phyloP scores from a whole-genome alignment of 225 moss, liverwort and hornwort species.

The Climacium dendroides region DNA sequence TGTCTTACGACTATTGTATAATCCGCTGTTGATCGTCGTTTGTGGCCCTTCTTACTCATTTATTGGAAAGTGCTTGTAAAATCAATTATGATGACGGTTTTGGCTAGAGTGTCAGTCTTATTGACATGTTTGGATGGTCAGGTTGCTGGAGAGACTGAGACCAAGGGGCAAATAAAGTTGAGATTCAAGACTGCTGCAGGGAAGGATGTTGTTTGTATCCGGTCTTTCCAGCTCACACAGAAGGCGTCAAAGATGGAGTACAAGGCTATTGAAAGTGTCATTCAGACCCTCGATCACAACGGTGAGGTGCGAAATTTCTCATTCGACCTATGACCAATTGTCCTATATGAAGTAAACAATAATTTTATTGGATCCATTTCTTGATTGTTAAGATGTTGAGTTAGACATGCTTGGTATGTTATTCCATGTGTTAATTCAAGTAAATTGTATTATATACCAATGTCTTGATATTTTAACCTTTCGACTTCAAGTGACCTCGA shows the following conservation, averaged over 20 bases:
- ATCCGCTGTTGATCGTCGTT: background rate
- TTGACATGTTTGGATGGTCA: slow-evolving; percentile 18
- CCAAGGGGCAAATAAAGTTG: slow-evolving; percentile 97
- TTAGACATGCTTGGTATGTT: background rate
- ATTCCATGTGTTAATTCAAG: background rate
- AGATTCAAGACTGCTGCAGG: slow-evolving; percentile 94
- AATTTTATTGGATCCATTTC: background rate
- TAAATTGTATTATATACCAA: background rate
- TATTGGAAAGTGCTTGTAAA: background rate
- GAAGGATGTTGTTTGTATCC: slow-evolving; percentile 96
- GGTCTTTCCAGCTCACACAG: slow-evolving; percentile 95
- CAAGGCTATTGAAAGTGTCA: slow-evolving; percentile 97
- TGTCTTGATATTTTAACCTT: background rate
- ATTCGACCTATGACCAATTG: background rate
- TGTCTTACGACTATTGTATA: background rate
- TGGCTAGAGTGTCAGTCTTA: background rate
- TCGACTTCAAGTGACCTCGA: background rate
- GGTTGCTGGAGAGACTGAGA: slow-evolving; percentile 98
- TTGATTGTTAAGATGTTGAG: background rate
- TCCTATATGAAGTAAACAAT: background rate
- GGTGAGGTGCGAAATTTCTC: slow-evolving; percentile 62
- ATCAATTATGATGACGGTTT: background rate
- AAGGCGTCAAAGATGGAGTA: slow-evolving; percentile 98
- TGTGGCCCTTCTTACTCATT: background rate
- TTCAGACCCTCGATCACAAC: slow-evolving; percentile 87